Conservation (phyloP, 1,284 basidiomycete genomes). For the Leccinum pallidistipes region DNA sequence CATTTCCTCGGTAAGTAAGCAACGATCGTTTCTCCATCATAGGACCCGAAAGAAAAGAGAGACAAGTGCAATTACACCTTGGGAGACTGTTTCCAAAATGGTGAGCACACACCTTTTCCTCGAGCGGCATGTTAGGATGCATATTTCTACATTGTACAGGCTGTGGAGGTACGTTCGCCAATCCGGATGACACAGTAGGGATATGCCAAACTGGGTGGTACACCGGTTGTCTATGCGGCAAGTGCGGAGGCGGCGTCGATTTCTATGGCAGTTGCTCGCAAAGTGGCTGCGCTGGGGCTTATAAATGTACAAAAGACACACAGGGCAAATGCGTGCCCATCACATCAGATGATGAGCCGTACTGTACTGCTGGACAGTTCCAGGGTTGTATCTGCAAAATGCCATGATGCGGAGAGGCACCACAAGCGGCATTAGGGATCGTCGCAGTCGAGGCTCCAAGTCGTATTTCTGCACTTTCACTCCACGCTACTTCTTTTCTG, state of each 20-base stretch:
- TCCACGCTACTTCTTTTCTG: no score
- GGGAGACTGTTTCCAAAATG: background rate
- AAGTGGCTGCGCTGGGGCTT: background rate
- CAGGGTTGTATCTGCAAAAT: background rate
- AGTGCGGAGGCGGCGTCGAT: background rate
- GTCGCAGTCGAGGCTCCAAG: no score
- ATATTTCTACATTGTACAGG: background rate
- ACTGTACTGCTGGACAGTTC: background rate
- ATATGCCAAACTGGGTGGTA: background rate
- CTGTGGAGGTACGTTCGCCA: background rate
- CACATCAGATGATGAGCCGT: background rate
- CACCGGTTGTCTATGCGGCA: background rate
- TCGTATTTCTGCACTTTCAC: no score
- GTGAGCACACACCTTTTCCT: background rate
- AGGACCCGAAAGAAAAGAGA: background rate
- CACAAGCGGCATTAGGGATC: no score
- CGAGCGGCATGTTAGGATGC: background rate
- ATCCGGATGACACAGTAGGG: background rate
- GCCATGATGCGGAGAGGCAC: no score
- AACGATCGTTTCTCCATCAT: background rate
- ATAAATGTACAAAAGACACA: no score
- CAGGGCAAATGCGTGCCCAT: no score
- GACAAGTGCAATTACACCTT: background rate
- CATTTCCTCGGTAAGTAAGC: background rate
- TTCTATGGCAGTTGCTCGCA: background rate